Percentiles rank a stretch among this genome's conserved stretches.
phyloP scores from a whole-genome alignment of 257 asterid species.

The Salvia splendens region DNA sequence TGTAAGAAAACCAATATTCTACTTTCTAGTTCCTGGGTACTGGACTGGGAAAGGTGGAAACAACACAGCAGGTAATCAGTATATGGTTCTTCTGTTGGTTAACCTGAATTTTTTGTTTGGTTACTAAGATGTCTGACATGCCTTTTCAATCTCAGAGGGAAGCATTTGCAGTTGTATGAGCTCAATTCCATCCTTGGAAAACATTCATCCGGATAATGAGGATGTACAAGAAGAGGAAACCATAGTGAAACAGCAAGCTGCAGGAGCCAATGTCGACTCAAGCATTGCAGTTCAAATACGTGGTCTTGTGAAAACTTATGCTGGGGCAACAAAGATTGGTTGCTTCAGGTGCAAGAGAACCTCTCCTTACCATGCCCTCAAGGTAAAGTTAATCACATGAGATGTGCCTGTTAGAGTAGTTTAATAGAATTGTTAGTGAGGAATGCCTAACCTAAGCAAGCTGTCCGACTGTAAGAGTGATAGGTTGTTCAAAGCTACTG shows the following conservation, averaged over 20 bases:
- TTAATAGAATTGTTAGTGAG: conserved; percentile 8
- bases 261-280: conserved; percentile 56
- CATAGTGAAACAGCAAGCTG: conserved; percentile 67
- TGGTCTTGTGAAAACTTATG: conserved; percentile 76
- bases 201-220: conserved; percentile 70
- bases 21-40: conserved; percentile 79
- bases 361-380: conserved; percentile 90
- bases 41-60: conserved; percentile 96
- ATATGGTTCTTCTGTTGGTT: conserved; percentile 21
- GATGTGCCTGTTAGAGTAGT: conserved; percentile 11
- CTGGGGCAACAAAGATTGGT: conserved; percentile 61
- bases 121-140: conserved; percentile 25
- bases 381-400: conserved; percentile 41
- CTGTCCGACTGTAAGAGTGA: conserved; percentile 4
- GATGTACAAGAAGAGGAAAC: conserved; percentile 92
- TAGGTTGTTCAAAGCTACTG: not conserved
- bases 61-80: conserved; percentile 62
- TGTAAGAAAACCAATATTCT: conserved; percentile 73
- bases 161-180: conserved; percentile 71
- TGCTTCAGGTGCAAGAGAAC: conserved; percentile 74
- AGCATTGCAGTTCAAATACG: conserved; percentile 76
- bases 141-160: conserved; percentile 62
- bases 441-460: conserved; percentile 15
- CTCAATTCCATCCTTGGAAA: conserved; percentile 54
- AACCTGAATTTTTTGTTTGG: conserved; percentile 12